phyloP scores from a whole-genome alignment of 768 basidiomycete species.

The Baorangia bicolor region DNA sequence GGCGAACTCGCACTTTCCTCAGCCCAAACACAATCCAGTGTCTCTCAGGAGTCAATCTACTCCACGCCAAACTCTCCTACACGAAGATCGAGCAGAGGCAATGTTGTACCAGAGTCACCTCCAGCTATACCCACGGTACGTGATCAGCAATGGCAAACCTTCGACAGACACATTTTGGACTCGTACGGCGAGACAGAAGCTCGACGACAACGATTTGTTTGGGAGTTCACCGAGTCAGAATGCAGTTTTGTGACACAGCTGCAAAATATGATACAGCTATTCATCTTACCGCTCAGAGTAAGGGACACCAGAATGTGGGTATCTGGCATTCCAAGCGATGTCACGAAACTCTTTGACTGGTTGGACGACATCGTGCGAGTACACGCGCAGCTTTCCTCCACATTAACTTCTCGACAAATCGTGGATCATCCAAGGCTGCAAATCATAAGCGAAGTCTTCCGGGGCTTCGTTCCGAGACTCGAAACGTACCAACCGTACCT shows the following conservation, averaged over 20 bases:
- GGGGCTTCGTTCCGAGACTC: constrained; percentile 59
- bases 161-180: constrained; percentile 20
- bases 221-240: constrained; percentile 70
- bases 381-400: constrained; percentile 60
- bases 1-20: constrained; percentile 14
- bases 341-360: constrained; percentile 81
- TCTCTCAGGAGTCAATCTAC: constrained; percentile 29
- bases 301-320: constrained; percentile 76
- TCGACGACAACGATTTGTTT: constrained; percentile 63
- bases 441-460: constrained; percentile 57
- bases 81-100: constrained; percentile 9
- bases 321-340: constrained; percentile 67
- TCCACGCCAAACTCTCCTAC: constrained; percentile 16
- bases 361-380: constrained; percentile 82
- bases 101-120: constrained; percentile 9
- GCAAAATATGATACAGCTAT: constrained; percentile 63
- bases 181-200: constrained; percentile 51
- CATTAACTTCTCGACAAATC: constrained; percentile 43
- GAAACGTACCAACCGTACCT: constrained; percentile 90
- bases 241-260: constrained; percentile 64
- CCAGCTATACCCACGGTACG: constrained; percentile 6
- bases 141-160: constrained; percentile 23
- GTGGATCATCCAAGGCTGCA: constrained; percentile 45
- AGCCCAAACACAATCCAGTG: constrained; percentile 10
- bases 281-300: constrained; percentile 74